phyloP scores from a whole-genome alignment of 139 green algal genomes.

The Volvox reticuliferus region DNA sequence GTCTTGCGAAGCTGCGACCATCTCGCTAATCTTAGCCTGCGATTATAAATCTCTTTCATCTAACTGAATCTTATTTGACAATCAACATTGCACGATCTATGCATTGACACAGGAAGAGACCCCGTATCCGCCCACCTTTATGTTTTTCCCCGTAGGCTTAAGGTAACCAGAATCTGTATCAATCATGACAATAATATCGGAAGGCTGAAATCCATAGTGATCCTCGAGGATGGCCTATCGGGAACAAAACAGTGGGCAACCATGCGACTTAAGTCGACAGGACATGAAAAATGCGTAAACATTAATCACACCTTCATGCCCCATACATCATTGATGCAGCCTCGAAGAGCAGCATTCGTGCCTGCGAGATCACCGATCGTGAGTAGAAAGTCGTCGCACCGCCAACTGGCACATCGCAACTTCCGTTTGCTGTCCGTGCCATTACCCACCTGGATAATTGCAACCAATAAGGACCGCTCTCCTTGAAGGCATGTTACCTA shows the following conservation, averaged over 20 bases:
- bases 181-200: slow-evolving; percentile 70
- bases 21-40: slow-evolving; percentile 62
- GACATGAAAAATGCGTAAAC: no score
- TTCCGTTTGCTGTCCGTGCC: not conserved
- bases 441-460: slow-evolving; percentile 68
- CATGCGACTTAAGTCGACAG: no score
- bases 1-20: slow-evolving; percentile 60
- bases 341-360: slow-evolving; percentile 67
- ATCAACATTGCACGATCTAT: no score
- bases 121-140: slow-evolving; percentile 63
- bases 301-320: slow-evolving; percentile 53
- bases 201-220: slow-evolving; percentile 68
- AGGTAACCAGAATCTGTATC: slow-evolving; percentile 66
- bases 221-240: slow-evolving; percentile 54
- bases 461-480: slow-evolving; percentile 72
- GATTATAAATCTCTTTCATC: not conserved
- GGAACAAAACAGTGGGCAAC: no score
- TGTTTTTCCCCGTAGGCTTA: slow-evolving; percentile 80
- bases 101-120: no score
- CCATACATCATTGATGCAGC: slow-evolving; percentile 83
- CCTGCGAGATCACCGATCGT: slow-evolving; percentile 36
- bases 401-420: slow-evolving; percentile 1
- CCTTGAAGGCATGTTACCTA: slow-evolving; percentile 54
- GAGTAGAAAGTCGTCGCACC: not conserved
- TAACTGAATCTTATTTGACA: not conserved